Base-by-base conservation (phyloP, 129 eudicot genomes). In the Tanacetum coccineum region DNA sequence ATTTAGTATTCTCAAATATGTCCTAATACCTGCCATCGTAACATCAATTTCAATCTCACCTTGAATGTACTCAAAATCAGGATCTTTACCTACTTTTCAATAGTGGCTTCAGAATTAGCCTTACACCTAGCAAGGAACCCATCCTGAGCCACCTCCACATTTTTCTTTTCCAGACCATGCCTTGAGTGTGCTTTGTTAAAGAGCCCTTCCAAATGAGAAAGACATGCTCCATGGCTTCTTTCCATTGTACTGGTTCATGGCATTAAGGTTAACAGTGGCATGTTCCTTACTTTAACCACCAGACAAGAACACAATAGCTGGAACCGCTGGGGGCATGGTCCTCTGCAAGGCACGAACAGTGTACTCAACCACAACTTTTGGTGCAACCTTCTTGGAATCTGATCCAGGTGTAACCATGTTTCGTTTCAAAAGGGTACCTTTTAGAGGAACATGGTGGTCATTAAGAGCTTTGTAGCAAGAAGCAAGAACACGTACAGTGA, bases 351-450 rank as follows among this genome's bases (percentile, higher is more conserved):
- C 87, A 9, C 86, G 87, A 28, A 91, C 90, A 0, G 97, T 91
- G 95, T 91, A 81, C 82, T 91, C 89, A 0, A 95, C 97, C 10
- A 91, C 80, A 2, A n/a, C n/a, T 87, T 77, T 91, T 1, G 95
- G 95, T 17, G 95, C 80, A 9, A 87, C 97, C 87, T 87, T 91
- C 42, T 66, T 36, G 44, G 86, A 28, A n/a, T 91, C 97, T 0
- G 97, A 91, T 0, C 97, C 97, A 0, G 97, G 90, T 22, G 97
- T 91, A 6, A 91, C 97, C 97, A 91, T 91, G 93, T 91, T 91
- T 39, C 95, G 97, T 77, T 91, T 91, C 95, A 91, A 73, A 20
- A 91, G 82, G 55, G 97, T 85, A 0, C 97, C 97, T 80, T 87
- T 96, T 0, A 91, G 88, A 58, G 87, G 96, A 26, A 84, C 97